Evolutionary conservation across 2,329 filamentous ascomycete genomes (phyloP), one percentile per base, ranked within the genome.

Genomic region (Fusarium tjaetaba): DNA sequence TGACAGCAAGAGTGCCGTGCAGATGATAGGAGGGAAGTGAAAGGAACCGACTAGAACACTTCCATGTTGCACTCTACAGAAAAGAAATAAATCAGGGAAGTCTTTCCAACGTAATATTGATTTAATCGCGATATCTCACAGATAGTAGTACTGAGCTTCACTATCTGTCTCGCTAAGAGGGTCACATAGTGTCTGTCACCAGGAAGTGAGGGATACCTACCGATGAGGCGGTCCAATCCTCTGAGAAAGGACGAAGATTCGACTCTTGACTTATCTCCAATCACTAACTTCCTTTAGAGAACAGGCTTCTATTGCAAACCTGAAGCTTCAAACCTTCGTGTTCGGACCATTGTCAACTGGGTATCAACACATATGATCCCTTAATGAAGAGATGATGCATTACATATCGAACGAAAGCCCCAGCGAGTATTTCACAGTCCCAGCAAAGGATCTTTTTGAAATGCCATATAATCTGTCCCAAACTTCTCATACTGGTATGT

Each of bases 301-400:
- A 18, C 24, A 41, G 46, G 36, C 36, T 48, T n/a, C 34, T 42
- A 43, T 34, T 11, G 6, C 22, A 18, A 68, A 41, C 4, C 36
- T n/a, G 26, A 70, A 39, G 30, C 34, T 63, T 58, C 34, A 34
- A 43, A 16, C 16, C 38, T 52, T 61, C 39, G 39, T 69, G 51
- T 46, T 71, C 52, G 63, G 72, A 53, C 56, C 38, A 26, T 56
- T 42, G 66, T 74, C 49, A 65, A 65, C 46, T 72, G 56, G 67
- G 32, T 30, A 59, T 36, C 34, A 24, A 43, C 11, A 34, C 2
- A 30, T 15, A 30, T 7, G 1, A 20, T 2, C 20, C 0, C 22
- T 30, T 13, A 0, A 49, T 2, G 28, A 30, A 14, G 3, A 48
- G 9, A n/a, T 32, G 22, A 18, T 32, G 1, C 2, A 18, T 18